Evolutionary conservation across 2,329 filamentous ascomycete genomes (phyloP), one percentile per base, ranked within the genome.

Genomic region (Dothiorella sarmentorum): DNA sequence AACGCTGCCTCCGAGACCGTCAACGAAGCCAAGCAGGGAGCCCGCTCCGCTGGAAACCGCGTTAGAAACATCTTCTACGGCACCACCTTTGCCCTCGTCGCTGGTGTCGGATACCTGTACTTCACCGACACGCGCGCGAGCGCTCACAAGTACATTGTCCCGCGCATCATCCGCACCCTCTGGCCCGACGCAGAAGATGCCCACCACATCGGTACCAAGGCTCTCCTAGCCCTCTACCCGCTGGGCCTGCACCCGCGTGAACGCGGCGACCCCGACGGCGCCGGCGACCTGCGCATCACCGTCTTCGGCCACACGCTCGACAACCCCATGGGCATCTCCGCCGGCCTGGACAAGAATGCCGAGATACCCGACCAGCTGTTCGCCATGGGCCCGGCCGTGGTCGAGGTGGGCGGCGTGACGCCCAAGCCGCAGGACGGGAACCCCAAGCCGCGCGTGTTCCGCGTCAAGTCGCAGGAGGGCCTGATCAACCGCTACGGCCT

Each of bases 401-500:
- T 99, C 27, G 94, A 99, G 71, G 88, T 99, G 2, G 94, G 94
- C 62, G 94, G 93, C 45, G 88, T 89, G 65, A 97, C 92, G 4
- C 90, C 94, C 0, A 76, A 85, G n/a, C 88, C 93, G 0, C 94
- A 99, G 71, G 82, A 83, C 5, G 94, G 94, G 7, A 99, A 99
- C 74, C 86, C 89, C 0, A 87, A 85, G 65, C 92, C 93, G 1
- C 85, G 94, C 63, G 89, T 97, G 24, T 99, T 96, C 76, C 85
- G 94, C 20, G 77, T 97, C 5, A 87, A 90, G 0, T 86, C 85
- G 29, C 85, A 96, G 63, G 87, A 95, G 64, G 91, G 90, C 15
- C 81, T 99, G 72, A 90, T 99, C 73, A 99, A 99, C 74, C 86
- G 94, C 35, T 99, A 97, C 75, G 94, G 94, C 0, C 85, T 99